Conservation (phyloP, 495 filamentous ascomycete genomes). For the Podospora bellae-mahoneyi region DNA sequence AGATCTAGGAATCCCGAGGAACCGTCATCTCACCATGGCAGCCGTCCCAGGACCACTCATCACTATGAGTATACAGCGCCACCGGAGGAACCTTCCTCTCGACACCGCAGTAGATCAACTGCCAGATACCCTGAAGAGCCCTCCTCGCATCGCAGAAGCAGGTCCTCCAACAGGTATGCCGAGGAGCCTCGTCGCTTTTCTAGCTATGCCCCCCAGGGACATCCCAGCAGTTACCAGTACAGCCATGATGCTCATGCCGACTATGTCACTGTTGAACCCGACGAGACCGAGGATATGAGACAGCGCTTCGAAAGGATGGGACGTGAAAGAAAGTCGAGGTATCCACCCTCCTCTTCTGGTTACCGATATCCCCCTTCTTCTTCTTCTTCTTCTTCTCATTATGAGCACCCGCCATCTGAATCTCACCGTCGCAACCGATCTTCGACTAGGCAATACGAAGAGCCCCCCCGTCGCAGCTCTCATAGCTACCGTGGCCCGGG, state of each 20-base stretch:
- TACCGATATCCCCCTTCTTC: neutral
- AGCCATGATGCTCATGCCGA: neutral
- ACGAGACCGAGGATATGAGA: neutral
- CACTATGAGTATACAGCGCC: neutral
- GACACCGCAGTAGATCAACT: neutral
- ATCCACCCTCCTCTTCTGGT: neutral
- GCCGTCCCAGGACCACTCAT: neutral
- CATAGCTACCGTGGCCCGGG: neutral
- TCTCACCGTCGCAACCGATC: neutral
- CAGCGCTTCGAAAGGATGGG: neutral
- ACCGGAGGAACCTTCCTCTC: neutral
- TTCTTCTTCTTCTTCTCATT: neutral
- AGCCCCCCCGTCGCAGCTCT: neutral
- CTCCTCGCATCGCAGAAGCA: neutral
- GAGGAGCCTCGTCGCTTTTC: neutral
- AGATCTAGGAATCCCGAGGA: neutral
- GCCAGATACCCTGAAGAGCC: neutral
- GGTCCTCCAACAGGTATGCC: neutral
- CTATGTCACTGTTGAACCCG: neutral
- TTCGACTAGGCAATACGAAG: neutral
- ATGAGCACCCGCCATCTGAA: neutral
- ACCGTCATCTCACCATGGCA: neutral
- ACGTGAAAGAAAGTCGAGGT: neutral
- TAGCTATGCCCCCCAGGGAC: neutral
- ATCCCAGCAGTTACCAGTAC: conserved; percentile 1